Evolutionary conservation across 768 basidiomycete genomes (phyloP), one percentile per base, ranked within the genome.

Genomic region (Butyriboletus loyo): DNA sequence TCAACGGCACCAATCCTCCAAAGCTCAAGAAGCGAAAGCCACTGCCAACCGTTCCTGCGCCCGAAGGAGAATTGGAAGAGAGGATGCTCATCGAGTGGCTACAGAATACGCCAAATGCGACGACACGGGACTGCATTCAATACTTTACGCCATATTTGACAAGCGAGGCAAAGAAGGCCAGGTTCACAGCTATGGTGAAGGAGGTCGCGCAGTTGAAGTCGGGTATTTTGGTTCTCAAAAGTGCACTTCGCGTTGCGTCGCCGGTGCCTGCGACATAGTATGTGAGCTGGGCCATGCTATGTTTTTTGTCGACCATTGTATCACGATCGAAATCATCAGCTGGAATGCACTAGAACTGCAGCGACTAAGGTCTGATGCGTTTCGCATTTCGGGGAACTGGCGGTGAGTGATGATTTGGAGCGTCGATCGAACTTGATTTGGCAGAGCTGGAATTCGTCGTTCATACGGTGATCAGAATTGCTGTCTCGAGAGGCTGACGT

Each of bases 131-230:
- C 60, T 90, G 89, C 62, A 91, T 92, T 55, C 81, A 83, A 46
- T 79, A 89, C 65, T 92, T 92, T 64, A 84, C 84, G 55, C 83
- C 83, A 15, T 91, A 88, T 60, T 66, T 92, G 47, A 84, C 81
- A 28, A 84, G 84, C 61, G 77, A 77, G 43, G 79, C 76, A 58
- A 86, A 84, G 75, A 90, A 90, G 77, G 64, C 68, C 43, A 82
- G 78, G 68, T 90, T 92, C 64, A 87, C 89, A n/a, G 78, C 76
- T 10, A 76, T 92, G 68, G 85, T 92, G 41, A 85, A 87, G 73
- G 84, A 90, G 68, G 83, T 90, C 40, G 90, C 89, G 19, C 76
- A 80, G 66, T 66, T 91, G 68, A 86, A 83, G 72, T 78, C 77
- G 39, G 85, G 85, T 35, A 74, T 83, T 27, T 71, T 92, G 46